These are phyloP conservation scores for Ophiobolus disseminans DNA, from an alignment of 2,329 filamentous ascomycete genomes.

Conservation along the genomic window DNA sequence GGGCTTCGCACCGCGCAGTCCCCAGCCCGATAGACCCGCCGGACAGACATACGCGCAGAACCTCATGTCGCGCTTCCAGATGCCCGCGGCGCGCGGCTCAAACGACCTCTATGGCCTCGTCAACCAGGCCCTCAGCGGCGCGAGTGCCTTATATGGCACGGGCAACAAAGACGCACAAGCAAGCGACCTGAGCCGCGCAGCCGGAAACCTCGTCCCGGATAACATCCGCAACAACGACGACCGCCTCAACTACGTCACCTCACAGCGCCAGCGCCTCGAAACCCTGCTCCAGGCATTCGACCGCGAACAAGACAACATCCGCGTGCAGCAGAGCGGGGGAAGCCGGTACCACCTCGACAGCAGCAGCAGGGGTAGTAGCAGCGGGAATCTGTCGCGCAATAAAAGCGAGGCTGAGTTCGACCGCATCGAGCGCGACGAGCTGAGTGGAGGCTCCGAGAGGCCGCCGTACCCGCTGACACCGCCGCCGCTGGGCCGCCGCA, in stretches of 20 bases:
- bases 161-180: constrained; percentile 51
- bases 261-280: constrained; percentile 79
- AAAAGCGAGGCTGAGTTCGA: constrained; percentile 90
- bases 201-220: constrained; percentile 71
- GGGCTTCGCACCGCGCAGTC: constrained; percentile 68
- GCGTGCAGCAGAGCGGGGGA: constrained; percentile 49
- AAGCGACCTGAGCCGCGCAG: constrained; percentile 63
- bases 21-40: constrained; percentile 54
- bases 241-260: constrained; percentile 74
- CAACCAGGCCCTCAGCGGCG: constrained; percentile 73
- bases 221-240: constrained; percentile 70
- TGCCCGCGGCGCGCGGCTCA: constrained; percentile 72
- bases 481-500: constrained; percentile 36
- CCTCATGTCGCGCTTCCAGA: constrained; percentile 83
- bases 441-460: constrained; percentile 59
- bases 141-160: constrained; percentile 57
- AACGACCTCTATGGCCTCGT: constrained; percentile 81
- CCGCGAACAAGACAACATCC: constrained; percentile 72
- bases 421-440: constrained; percentile 76
- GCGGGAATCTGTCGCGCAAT: constrained; percentile 72
- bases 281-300: constrained; percentile 80
- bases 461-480: constrained; percentile 47
- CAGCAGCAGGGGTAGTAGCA: constrained; percentile 16
- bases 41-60: constrained; percentile 74
- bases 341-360: constrained; percentile 55